Evolutionary conservation across 257 asterid species (phyloP), one percentile per base, ranked within the genome.

Genomic region (Solanum chiquidenum): DNA sequence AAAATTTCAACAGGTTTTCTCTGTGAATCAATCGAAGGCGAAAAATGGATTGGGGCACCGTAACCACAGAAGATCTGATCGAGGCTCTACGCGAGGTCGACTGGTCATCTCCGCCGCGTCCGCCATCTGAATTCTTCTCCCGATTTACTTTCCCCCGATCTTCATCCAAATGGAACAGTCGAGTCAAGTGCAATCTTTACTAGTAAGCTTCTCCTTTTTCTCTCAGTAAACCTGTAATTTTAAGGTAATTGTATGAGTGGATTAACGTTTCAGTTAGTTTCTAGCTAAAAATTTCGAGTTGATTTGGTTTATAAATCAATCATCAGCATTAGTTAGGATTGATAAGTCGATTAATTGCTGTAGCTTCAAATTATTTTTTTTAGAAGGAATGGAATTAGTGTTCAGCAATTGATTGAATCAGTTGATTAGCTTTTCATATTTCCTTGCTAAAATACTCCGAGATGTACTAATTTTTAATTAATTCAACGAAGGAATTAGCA

Each of bases 111-210:
- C 99, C 99, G 80, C 98, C 99, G 79, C 97, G 99, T 44, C 98
- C 98, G 21, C 49, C 91, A 4, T 89, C 95, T 2, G 98, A 96
- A 55, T 96, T 96, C 94, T 94, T 96, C 90, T 94, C 99, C 64
- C 83, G 97, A 87, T 97, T 97, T 94, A 93, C 98, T 71, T 72
- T 95, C 9, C 99, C 99, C 62, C 93, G 96, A 88, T 95, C 98
- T 42, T 91, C 88, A 62, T 86, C 95, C 90, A 95, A 95, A 93
- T 95, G 99, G 99, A 94, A 88, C 91, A 94, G 98, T 86, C 99
- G 99, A 91, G 95, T 97, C 92, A 97, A 97, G 92, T 97, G 99
- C 95, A 97, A 96, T 91, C 97, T 97, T 74, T 97, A 97, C 92
- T 96, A 94, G 98, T 95, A 90, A 83, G 80, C 1, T 68, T 68